Percentiles rank a stretch among this genome's conserved stretches.
These are phyloP conservation scores for Asparagopsis taxiformis DNA, from an alignment of 31 red algal genomes.

Conservation along the genomic window DNA sequence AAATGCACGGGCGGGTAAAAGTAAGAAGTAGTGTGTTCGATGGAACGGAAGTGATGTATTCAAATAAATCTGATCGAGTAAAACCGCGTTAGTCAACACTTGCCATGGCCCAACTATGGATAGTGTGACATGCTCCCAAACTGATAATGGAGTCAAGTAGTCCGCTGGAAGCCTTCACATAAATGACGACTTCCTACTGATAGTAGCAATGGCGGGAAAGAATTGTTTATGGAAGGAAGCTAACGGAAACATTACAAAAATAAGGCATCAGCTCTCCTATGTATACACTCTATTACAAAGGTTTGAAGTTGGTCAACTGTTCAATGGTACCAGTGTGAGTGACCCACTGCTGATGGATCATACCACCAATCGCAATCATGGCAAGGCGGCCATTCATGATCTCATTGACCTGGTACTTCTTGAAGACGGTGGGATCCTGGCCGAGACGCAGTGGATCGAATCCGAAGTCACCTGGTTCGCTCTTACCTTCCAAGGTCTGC, in stretches of 20 bases:
- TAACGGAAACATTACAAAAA: neutral
- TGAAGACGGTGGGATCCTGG: constrained; percentile 65
- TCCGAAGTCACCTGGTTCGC: constrained; percentile 94
- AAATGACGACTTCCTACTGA: too few relatives aligned
- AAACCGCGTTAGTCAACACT: too few relatives aligned
- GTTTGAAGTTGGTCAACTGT: constrained; percentile 62
- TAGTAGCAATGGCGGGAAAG: too few relatives aligned
- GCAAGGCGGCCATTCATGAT: constrained; percentile 97
- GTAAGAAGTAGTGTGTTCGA: neutral
- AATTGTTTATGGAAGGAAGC: neutral
- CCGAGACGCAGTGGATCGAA: constrained; percentile 96
- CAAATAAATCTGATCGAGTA: too few relatives aligned
- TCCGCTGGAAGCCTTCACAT: too few relatives aligned
- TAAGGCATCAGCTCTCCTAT: neutral
- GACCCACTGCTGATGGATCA: constrained; percentile 87
- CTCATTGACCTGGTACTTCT: constrained; percentile 86
- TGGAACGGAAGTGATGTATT: too few relatives aligned
- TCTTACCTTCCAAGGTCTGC: constrained; percentile 84
- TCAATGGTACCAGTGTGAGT: constrained; percentile 41
- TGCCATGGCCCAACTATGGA: too few relatives aligned
- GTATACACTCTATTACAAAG: neutral
- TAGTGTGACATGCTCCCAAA: too few relatives aligned
- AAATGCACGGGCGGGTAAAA: neutral
- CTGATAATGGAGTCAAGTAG: too few relatives aligned
- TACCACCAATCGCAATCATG: constrained; percentile 88